phyloP scores from a whole-genome alignment of 2,329 filamentous ascomycete species.

The Phaeoacremonium minimum region DNA sequence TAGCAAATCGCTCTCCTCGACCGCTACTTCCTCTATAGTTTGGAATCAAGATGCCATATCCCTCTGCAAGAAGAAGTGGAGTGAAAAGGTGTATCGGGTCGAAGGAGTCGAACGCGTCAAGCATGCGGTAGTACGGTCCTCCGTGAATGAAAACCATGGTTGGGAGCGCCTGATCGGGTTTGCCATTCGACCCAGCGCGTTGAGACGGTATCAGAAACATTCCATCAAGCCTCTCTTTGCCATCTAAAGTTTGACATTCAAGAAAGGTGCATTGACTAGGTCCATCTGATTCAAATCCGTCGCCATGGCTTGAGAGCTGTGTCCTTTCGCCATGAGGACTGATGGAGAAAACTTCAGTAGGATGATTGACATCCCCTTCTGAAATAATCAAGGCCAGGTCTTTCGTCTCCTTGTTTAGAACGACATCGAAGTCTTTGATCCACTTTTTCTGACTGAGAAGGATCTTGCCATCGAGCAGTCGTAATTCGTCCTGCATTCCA shows the following conservation, averaged over 20 bases:
- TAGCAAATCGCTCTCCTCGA: slow-evolving; percentile 24
- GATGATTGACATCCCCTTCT: slow-evolving; percentile 17
- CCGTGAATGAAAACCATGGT: slow-evolving; percentile 30
- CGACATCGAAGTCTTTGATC: slow-evolving; percentile 1
- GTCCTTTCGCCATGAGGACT: slow-evolving; percentile 8
- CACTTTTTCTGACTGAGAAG: slow-evolving; percentile 2
- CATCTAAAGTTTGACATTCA: slow-evolving; percentile 19
- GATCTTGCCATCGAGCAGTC: slow-evolving; percentile 1
- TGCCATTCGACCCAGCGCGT: slow-evolving; percentile 5
- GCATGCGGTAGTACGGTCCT: slow-evolving; percentile 23
- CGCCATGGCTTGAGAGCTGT: slow-evolving; percentile 17
- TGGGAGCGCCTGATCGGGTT: slow-evolving; percentile 14
- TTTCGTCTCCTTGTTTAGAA: slow-evolving; percentile 7
- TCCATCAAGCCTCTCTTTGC: slow-evolving; percentile 19
- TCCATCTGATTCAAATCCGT: background rate
- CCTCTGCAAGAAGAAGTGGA: slow-evolving; percentile 23
- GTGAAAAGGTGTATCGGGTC: slow-evolving; percentile 17
- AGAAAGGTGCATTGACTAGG: slow-evolving; percentile 17
- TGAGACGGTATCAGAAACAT: slow-evolving; percentile 17
- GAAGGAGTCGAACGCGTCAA: slow-evolving; percentile 20
- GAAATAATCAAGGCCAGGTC: slow-evolving; percentile 17
- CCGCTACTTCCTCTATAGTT: slow-evolving; percentile 32
- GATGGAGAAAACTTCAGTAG: slow-evolving; percentile 22
- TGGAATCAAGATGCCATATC: slow-evolving; percentile 29
- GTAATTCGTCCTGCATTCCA: slow-evolving; percentile 3